Evolutionary conservation across 2,329 filamentous ascomycete genomes (phyloP).

Genomic region (Monosporascus ibericus): DNA sequence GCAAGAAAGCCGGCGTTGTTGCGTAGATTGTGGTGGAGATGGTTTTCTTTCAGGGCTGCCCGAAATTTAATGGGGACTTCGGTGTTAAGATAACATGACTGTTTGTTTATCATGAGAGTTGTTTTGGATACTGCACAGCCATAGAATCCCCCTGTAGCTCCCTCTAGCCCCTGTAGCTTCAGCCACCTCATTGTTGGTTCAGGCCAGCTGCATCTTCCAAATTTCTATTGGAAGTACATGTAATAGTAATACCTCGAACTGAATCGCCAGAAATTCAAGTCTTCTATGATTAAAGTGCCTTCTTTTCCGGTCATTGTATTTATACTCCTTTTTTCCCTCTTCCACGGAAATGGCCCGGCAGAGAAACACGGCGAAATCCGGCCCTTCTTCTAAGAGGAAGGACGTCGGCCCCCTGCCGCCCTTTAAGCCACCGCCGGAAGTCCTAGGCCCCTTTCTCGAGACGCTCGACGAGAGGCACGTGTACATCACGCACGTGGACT

Average conservation of each 20-base stretch:
- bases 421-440: constrained; percentile 60
- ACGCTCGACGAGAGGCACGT: constrained; percentile 63
- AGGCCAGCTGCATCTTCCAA: no score
- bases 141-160: no score
- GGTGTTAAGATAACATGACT: background rate
- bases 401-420: constrained; percentile 48
- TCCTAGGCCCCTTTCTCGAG: constrained; percentile 59
- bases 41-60: background rate
- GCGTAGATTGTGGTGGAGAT: background rate
- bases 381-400: constrained; percentile 19
- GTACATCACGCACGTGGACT: constrained; percentile 82
- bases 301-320: background rate
- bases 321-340: background rate
- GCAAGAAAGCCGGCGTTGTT: constrained; percentile 1
- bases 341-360: constrained; percentile 19
- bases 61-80: background rate
- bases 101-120: no score
- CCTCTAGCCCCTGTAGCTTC: no score
- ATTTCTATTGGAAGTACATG: no score
- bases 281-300: no score
- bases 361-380: constrained; percentile 16
- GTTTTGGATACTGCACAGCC: background rate
- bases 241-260: no score
- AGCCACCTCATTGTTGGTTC: no score
- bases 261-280: no score